Conservation (phyloP, 306 rosid genomes). For the Hippophae tibetana region DNA sequence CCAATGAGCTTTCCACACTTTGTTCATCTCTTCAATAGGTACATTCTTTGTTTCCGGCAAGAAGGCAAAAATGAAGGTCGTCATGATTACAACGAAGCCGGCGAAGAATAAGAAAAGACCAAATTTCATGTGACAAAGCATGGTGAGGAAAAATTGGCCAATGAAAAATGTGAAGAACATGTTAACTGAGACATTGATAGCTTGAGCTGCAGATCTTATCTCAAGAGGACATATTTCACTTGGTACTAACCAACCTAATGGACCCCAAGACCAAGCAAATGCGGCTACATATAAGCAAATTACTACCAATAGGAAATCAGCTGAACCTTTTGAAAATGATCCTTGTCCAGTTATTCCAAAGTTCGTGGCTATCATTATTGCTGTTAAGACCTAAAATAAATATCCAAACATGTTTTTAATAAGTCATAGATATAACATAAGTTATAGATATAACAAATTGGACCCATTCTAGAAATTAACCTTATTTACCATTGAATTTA, state of each 20-base stretch:
- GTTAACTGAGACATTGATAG: constrained; percentile 35
- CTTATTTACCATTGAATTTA: no score
- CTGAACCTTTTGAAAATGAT: constrained; percentile 13
- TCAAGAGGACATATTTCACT: constrained; percentile 38
- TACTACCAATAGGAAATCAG: constrained; percentile 21
- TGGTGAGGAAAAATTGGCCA: constrained; percentile 35
- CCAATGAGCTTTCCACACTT: constrained; percentile 40
- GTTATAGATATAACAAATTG: no score
- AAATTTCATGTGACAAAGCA: constrained; percentile 43
- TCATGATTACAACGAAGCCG: constrained; percentile 28
- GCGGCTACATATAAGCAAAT: constrained; percentile 41
- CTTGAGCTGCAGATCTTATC: constrained; percentile 39
- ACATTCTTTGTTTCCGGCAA: constrained; percentile 37
- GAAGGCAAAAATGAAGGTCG: constrained; percentile 18
- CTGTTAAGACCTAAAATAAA: constrained; percentile 15
- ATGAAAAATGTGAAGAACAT: constrained; percentile 33
- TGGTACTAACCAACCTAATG: constrained; percentile 43
- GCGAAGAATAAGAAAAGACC: constrained; percentile 43
- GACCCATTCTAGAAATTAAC: no score
- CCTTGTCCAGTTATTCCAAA: constrained; percentile 36
- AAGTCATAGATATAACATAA: no score
- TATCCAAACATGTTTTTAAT: no score
- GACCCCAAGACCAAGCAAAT: constrained; percentile 55
- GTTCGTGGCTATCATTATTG: constrained; percentile 15
- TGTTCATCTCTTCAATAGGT: constrained; percentile 41